Conservation (phyloP, 2,329 filamentous ascomycete genomes). For the Botrytis hyacinthi region DNA sequence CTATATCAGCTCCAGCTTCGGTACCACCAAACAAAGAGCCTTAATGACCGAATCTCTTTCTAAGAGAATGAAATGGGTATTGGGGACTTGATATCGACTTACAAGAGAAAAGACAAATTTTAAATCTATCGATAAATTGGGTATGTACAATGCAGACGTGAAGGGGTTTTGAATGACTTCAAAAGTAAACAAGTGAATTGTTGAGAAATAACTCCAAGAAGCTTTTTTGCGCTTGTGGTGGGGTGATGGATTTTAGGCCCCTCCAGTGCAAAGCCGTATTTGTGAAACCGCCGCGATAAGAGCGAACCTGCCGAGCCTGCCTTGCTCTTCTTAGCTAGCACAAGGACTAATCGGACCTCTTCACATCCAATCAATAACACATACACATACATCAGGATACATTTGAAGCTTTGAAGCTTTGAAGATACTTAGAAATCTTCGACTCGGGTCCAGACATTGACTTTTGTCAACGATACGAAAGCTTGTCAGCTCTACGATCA, state of each 20-base stretch:
- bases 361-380: conserved; percentile 15
- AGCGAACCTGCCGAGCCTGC: conserved; percentile 19
- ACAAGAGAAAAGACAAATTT: background rate
- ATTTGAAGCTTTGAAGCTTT: background rate
- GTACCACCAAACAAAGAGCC: conserved; percentile 20
- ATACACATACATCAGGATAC: conserved; percentile 22
- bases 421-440: background rate
- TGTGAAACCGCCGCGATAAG: conserved; percentile 24
- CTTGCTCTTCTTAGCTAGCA: conserved; percentile 11
- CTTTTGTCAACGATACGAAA: conserved; percentile 18
- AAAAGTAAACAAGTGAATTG: conserved; percentile 1
- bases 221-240: conserved; percentile 11
- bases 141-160: conserved; percentile 11
- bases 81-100: background rate
- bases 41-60: background rate
- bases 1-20: conserved; percentile 26
- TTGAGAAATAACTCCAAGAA: conserved; percentile 20
- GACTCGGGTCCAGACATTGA: conserved; percentile 8
- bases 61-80: background rate
- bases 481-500: conserved; percentile 1
- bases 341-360: conserved; percentile 1
- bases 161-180: background rate
- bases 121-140: background rate
- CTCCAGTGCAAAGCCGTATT: conserved; percentile 22
- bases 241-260: conserved; percentile 24